Evolutionary conservation across 2,329 filamentous ascomycete genomes (phyloP), one percentile per base, ranked within the genome.

Genomic region (Fusarium secorum): DNA sequence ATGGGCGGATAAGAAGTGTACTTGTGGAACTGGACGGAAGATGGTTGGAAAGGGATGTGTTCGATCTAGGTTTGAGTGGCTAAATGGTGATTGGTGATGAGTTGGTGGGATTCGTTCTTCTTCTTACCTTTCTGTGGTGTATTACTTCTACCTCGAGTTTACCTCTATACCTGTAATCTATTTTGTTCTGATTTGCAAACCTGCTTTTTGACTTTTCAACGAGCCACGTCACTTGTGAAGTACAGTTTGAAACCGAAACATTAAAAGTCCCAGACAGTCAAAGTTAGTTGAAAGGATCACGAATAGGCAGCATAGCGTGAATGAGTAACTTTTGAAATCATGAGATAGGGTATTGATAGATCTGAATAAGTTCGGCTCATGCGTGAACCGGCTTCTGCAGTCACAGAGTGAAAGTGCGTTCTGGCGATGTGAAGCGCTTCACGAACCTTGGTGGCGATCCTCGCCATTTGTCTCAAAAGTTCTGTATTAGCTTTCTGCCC

Each of bases 321-420:
- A 2, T 0, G 0, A 6, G 7, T 2, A 20, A 10, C 4, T 8
- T 26, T 18, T 10, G 0, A 4, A 9, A 26, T 8, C 0, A 13
- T 26, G 7, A 6, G 1, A 15, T 4, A 15, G 0, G 0, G 2
- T 3, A 26, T 3, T 17, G 0, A 0, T 18, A 17, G 11, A 10
- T 45, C 18, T 10, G 5, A 28, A 28, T 7, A 15, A 20, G 5
- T 10, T 26, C 11, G 20, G 5, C 3, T 13, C 0, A 2, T 14
- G 8, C 17, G 8, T 7, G 4, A 14, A 5, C 3, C 3, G 15
- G 3, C 4, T 9, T 9, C 4, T 45, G 0, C 8, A 4, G 5
- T 7, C 6, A 6, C 1, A 9, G 9, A 14, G 1, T 48, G 15
- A 32, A 3, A 10, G 7, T 32, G 11, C n/a, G n/a, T n/a, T n/a